Conservation (phyloP, 345 rosid species). For the Angophora floribunda region DNA sequence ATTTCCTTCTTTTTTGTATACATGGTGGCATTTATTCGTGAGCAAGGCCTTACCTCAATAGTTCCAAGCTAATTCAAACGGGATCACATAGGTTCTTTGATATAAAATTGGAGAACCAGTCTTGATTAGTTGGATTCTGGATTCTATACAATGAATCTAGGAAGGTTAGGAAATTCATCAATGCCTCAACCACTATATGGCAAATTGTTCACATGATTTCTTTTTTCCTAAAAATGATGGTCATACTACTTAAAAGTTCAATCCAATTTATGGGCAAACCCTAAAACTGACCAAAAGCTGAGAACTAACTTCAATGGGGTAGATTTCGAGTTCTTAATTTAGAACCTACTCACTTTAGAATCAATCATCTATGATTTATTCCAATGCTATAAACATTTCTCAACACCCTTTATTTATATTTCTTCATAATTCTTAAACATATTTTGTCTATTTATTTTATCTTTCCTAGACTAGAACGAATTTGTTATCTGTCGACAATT, state of each 20-base stretch:
- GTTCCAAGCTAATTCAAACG: background rate
- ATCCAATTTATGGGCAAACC: fast-evolving
- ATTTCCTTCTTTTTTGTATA: background rate
- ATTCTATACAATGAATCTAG: background rate
- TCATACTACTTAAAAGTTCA: background rate
- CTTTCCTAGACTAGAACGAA: background rate
- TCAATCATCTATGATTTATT: background rate
- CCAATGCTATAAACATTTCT: background rate
- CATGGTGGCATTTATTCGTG: background rate
- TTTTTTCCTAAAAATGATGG: background rate
- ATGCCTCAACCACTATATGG: background rate
- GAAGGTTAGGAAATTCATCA: background rate
- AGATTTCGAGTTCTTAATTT: fast-evolving
- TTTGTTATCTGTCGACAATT: background rate
- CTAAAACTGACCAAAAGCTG: fast-evolving
- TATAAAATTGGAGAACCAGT: background rate
- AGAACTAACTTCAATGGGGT: fast-evolving
- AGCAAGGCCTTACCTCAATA: background rate
- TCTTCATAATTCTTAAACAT: background rate
- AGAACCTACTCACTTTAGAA: background rate
- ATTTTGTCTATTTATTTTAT: background rate
- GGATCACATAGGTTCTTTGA: background rate
- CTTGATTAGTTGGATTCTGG: background rate
- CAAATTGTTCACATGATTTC: background rate
- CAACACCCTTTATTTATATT: background rate